These are phyloP conservation scores for Xylariales sp. DNA, from an alignment of 2,329 filamentous ascomycete genomes.

Conservation along the genomic window DNA sequence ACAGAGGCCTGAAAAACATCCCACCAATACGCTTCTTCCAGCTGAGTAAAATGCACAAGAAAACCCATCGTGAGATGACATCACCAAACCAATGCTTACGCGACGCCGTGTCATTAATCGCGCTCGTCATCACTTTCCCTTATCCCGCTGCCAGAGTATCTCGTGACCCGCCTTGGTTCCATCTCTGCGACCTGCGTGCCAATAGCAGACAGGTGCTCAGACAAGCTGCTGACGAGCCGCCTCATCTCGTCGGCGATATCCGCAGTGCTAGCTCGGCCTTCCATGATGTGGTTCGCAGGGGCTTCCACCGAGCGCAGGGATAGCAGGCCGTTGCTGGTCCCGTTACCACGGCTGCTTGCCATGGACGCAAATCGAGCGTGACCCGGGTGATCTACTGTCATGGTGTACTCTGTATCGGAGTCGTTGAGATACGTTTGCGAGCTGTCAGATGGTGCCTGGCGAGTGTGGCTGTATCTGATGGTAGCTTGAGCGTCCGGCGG, in stretches of 20 bases:
- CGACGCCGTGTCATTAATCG: too few relatives aligned
- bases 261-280: conserved; percentile 45
- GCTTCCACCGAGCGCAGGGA: conserved; percentile 36
- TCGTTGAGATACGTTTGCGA: conserved; percentile 11
- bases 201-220: conserved; percentile 42
- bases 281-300: conserved; percentile 48
- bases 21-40: too few relatives aligned
- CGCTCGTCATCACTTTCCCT: too few relatives aligned
- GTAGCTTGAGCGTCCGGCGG: conserved; percentile 8
- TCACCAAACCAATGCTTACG: too few relatives aligned
- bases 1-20: too few relatives aligned
- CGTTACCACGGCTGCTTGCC: neutral
- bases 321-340: conserved; percentile 14
- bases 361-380: neutral
- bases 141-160: conserved; percentile 1
- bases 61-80: too few relatives aligned
- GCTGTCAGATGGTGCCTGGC: conserved; percentile 8
- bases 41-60: too few relatives aligned
- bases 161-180: conserved; percentile 21
- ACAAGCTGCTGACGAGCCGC: conserved; percentile 43
- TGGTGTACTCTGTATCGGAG: conserved; percentile 8
- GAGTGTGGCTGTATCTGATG: conserved; percentile 10
- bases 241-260: conserved; percentile 49
- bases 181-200: conserved; percentile 39
- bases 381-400: neutral